Evolutionary conservation across 805 yeast genomes (phyloP), one percentile per base, ranked within the genome.

Genomic region (Metschnikowia anglica): DNA sequence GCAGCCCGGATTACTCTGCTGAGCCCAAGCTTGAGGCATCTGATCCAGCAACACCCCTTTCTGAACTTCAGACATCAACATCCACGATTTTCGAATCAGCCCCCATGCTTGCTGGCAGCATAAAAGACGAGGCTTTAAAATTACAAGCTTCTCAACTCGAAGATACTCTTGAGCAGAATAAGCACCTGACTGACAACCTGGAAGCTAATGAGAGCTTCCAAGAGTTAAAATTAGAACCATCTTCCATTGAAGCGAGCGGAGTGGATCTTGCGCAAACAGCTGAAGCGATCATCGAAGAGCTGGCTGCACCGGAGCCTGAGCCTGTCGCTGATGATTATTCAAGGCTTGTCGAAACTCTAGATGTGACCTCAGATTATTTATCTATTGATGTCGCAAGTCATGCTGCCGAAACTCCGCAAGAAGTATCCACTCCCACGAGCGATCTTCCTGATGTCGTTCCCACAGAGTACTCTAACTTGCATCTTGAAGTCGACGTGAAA

Each of bases 121-220:
- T 17, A 31, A 13, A 31, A 7, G n/a, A 9, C 34, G 23, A 17
- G 8, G 11, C 20, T 13, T 13, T 31, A 12, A 15, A 5, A 2
- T 18, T 23, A 8, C 21, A 31, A 31, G 11, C 8, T 12, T 9
- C 11, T 13, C 36, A 20, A 12, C 27, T 11, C 13, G 7, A 21
- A 3, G 17, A 33, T 4, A 15, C 11, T 15, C 9, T 13, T 17
- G 27, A 30, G 40, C 16, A 26, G 37, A 16, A 17, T 16, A 26
- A 33, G 36, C 11, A 33, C 20, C 9, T 3, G 4, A 16, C 25
- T 11, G 26, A 7, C n/a, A 17, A 33, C 12, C 6, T 21, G n/a
- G 36, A 33, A 20, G 21, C 36, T 33, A 33, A 17, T 33, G 36
- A 21, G 12, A 20, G 11, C 36, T 30, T 12, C 33, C n/a, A 30